Evolutionary conservation across 129 eudicot species (phyloP).

Genomic region (Arctium lappa): DNA sequence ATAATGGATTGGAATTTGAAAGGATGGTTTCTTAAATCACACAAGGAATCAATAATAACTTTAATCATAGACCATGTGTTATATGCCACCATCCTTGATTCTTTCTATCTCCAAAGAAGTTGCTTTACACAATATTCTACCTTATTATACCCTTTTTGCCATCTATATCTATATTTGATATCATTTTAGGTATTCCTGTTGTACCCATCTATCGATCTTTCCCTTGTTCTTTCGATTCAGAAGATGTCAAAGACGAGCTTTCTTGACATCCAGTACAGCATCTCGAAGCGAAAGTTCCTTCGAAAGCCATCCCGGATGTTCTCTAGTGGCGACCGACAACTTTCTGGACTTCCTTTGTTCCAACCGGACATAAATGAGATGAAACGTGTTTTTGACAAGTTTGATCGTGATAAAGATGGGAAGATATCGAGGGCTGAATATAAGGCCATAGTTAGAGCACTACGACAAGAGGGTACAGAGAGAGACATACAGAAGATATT

Average conservation of each 20-base stretch:
- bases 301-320: constrained; percentile 62
- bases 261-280: constrained; percentile 73
- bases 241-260: constrained; percentile 55
- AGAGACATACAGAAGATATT: constrained; percentile 72
- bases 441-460: constrained; percentile 58
- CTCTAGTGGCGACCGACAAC: constrained; percentile 47
- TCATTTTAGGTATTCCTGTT: not conserved
- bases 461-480: constrained; percentile 49
- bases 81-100: constrained; percentile 16
- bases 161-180: not conserved
- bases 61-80: constrained; percentile 22
- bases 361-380: constrained; percentile 52
- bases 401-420: constrained; percentile 76
- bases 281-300: constrained; percentile 50
- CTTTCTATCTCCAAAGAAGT: constrained; percentile 26
- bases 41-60: constrained; percentile 40
- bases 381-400: constrained; percentile 66
- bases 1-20: not conserved
- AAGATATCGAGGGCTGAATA: constrained; percentile 79
- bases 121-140: constrained; percentile 28
- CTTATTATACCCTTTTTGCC: constrained; percentile 20
- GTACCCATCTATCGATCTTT: not conserved
- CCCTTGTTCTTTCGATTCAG: not conserved
- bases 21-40: constrained; percentile 36
- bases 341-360: constrained; percentile 47